Evolutionary conservation across 108 stramenopile genomes (phyloP).

Genomic region (Fragilaria crotonensis): DNA sequence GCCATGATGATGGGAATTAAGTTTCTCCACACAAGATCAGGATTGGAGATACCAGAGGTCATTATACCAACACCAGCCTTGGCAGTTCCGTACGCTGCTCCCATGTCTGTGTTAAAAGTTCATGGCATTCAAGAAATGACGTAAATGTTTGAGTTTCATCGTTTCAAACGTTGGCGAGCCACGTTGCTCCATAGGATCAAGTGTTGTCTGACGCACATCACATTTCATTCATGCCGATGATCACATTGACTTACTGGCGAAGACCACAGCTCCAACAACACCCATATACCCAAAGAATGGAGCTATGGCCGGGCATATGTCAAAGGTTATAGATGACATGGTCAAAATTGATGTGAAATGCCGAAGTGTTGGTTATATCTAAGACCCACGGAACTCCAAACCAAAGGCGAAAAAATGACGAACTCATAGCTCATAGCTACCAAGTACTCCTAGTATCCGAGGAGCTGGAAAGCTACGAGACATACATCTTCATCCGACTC

Average conservation of each 20-base stretch:
- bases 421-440: no score
- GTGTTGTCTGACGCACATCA: not conserved
- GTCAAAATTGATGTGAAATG: not conserved
- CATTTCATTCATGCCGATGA: not conserved
- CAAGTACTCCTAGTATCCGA: no score
- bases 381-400: no score
- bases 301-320: not conserved
- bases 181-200: not conserved
- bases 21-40: conserved; percentile 38
- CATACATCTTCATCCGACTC: no score
- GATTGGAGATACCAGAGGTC: conserved; percentile 37
- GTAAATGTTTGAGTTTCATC: not conserved
- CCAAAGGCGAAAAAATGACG: no score
- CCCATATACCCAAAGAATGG: conserved; percentile 33
- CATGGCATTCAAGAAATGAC: no score
- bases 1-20: conserved; percentile 53
- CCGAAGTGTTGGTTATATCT: no score
- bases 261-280: conserved; percentile 36
- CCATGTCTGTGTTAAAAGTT: conserved; percentile 24
- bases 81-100: conserved; percentile 45
- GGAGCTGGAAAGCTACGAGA: no score
- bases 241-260: conserved; percentile 33
- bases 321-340: not conserved
- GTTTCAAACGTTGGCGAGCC: not conserved
- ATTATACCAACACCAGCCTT: conserved; percentile 38